phyloP scores from a whole-genome alignment of 108 stramenopile genomes.

The Cyclotella choctawhatcheeana region DNA sequence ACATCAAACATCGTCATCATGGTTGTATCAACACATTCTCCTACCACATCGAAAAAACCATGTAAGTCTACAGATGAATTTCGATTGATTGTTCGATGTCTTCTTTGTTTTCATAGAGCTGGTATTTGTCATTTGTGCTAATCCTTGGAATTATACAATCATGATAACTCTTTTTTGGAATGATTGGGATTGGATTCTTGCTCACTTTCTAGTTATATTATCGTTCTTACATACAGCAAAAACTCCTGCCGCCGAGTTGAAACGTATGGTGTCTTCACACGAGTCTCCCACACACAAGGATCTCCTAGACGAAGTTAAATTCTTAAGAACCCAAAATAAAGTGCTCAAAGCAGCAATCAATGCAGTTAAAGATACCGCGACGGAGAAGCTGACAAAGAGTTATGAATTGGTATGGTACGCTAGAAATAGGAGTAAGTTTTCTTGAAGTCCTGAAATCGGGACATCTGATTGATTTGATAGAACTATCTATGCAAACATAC shows the following conservation, averaged over 20 bases:
- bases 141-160: too few relatives aligned
- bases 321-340: constrained; percentile 49
- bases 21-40: constrained; percentile 9
- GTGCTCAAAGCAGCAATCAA: constrained; percentile 41
- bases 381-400: constrained; percentile 22
- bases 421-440: constrained; percentile 48
- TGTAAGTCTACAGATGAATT: neutral
- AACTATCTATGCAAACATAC: too few relatives aligned
- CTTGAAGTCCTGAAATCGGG: neutral
- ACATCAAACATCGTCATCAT: neutral
- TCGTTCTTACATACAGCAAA: constrained; percentile 10
- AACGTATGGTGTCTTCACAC: constrained; percentile 11
- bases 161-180: too few relatives aligned
- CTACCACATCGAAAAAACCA: neutral
- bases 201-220: neutral
- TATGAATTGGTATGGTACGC: constrained; percentile 58
- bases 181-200: neutral
- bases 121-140: neutral
- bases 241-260: constrained; percentile 18
- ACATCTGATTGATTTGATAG: neutral
- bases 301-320: constrained; percentile 51
- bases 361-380: constrained; percentile 43
- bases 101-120: too few relatives aligned
- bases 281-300: constrained; percentile 23
- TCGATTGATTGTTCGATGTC: neutral